Conservation (phyloP, 306 rosid species). For the Cicer cuneatum region DNA sequence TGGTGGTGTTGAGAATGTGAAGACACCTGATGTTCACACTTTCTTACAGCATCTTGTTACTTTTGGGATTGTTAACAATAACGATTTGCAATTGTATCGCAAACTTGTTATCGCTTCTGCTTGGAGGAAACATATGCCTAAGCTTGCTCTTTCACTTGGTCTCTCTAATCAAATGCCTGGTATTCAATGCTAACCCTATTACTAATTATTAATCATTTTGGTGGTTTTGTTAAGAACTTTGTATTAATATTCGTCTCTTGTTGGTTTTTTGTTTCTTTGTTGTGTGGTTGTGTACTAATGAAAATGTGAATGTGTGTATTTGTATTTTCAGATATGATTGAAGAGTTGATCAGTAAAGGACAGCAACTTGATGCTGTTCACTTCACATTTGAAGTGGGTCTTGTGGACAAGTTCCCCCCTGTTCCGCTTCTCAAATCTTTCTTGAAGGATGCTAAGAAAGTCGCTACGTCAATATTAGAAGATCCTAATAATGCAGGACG, state of each 20-base stretch:
- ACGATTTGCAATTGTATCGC: slow-evolving; percentile 73
- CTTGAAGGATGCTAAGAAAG: slow-evolving; percentile 93
- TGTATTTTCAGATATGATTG: slow-evolving; percentile 77
- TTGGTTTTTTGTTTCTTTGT: not conserved
- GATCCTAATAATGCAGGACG: slow-evolving; percentile 90
- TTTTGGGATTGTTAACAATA: slow-evolving; percentile 82
- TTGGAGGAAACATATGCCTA: slow-evolving; percentile 99
- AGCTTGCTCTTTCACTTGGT: slow-evolving; percentile 93
- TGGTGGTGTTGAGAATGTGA: slow-evolving; percentile 89
- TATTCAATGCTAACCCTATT: slow-evolving; percentile 14
- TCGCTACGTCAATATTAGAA: slow-evolving; percentile 87
- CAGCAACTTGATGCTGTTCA: slow-evolving; percentile 99
- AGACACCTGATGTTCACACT: slow-evolving; percentile 92
- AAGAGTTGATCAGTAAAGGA: slow-evolving; percentile 92
- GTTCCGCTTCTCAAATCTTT: slow-evolving; percentile 88
- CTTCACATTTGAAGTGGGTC: slow-evolving; percentile 92
- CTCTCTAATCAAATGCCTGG: slow-evolving; percentile 93
- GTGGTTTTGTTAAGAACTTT: slow-evolving; percentile 3
- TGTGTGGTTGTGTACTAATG: not conserved
- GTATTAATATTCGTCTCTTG: not conserved
- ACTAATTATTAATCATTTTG: not conserved
- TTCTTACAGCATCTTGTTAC: slow-evolving; percentile 96
- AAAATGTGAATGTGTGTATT: not conserved
- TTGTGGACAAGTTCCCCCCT: slow-evolving; percentile 82
- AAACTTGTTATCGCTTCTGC: slow-evolving; percentile 94